Conservation (phyloP, 306 rosid species). For the Acacia crassicarpa region DNA sequence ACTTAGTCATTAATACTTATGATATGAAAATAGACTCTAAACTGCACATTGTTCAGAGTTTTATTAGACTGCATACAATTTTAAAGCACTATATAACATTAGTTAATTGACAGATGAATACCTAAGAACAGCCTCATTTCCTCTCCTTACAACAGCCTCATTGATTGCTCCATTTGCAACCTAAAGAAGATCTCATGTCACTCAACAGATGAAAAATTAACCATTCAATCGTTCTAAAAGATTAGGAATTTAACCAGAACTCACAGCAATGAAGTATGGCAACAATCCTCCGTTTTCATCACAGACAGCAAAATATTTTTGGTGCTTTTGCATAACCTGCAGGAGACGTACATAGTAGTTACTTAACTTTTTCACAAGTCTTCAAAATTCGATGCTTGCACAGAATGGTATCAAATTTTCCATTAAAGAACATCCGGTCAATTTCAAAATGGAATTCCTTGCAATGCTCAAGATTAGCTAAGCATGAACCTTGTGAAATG, state of each 20-base stretch:
- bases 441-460: background rate
- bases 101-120: conserved; percentile 27
- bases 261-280: conserved; percentile 90
- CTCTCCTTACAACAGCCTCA: conserved; percentile 67
- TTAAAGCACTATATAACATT: conserved; percentile 17
- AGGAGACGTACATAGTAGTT: conserved; percentile 23
- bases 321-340: conserved; percentile 99
- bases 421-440: background rate
- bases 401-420: background rate
- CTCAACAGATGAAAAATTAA: conserved; percentile 20
- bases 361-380: conserved; percentile 21
- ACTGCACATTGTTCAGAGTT: background rate
- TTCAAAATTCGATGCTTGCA: conserved; percentile 14
- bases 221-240: conserved; percentile 8
- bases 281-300: conserved; percentile 61
- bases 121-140: conserved; percentile 98
- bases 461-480: background rate
- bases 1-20: background rate
- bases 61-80: background rate
- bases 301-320: conserved; percentile 77
- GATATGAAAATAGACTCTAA: background rate
- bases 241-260: conserved; percentile 36
- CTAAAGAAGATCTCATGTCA: conserved; percentile 41
- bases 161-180: conserved; percentile 90
- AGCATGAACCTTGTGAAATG: background rate